phyloP scores from a whole-genome alignment of 2,329 filamentous ascomycete genomes.

The Aureobasidium sp. region DNA sequence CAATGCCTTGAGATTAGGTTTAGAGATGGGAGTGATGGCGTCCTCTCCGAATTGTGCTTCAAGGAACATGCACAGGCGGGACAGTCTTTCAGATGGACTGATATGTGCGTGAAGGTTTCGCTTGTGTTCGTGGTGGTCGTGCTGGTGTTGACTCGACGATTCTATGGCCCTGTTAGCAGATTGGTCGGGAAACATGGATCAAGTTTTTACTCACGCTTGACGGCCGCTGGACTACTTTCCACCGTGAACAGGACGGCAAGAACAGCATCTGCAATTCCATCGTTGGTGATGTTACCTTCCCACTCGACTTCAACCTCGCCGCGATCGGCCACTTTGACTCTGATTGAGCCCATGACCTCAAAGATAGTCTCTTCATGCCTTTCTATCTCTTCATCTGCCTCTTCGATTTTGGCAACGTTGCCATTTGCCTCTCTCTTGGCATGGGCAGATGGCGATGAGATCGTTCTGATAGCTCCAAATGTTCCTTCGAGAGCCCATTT shows the following conservation, averaged over 20 bases:
- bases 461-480: conserved; percentile 66
- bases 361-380: conserved; percentile 44
- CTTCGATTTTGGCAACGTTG: conserved; percentile 26
- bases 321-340: conserved; percentile 51
- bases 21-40: conserved; percentile 69
- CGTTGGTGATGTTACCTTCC: conserved; percentile 97
- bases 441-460: conserved; percentile 26
- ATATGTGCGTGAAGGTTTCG: conserved; percentile 69
- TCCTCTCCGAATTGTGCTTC: conserved; percentile 91
- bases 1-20: conserved; percentile 46
- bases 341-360: conserved; percentile 81
- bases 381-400: conserved; percentile 26
- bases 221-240: conserved; percentile 88
- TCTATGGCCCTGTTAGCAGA: conserved; percentile 22
- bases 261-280: conserved; percentile 94
- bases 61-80: conserved; percentile 87
- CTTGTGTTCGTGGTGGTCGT: conserved; percentile 40
- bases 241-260: conserved; percentile 88
- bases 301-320: conserved; percentile 88
- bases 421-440: conserved; percentile 36
- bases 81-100: conserved; percentile 67
- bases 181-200: too few species aligned
- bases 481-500: conserved; percentile 91
- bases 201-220: conserved; percentile 61
- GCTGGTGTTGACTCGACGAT: conserved; percentile 40